phyloP scores from a whole-genome alignment of 2,329 filamentous ascomycete species.

The Paracamarosporium sp. region DNA sequence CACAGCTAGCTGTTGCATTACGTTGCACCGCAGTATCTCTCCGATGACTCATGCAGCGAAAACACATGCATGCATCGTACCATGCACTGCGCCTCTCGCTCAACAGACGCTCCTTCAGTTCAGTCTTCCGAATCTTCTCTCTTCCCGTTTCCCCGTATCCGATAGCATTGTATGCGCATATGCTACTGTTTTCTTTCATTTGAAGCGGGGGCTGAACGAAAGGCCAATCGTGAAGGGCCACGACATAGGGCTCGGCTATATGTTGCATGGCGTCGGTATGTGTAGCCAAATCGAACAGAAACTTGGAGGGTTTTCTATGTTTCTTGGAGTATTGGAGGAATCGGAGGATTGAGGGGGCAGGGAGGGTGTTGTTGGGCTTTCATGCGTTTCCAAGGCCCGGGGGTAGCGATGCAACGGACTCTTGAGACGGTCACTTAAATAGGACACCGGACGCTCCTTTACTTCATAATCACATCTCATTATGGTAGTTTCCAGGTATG shows the following conservation, averaged over 20 bases:
- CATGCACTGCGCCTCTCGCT: conserved; percentile 9
- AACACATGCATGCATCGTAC: conserved; percentile 14
- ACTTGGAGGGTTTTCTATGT: background rate
- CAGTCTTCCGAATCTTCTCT: background rate
- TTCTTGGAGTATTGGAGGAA: background rate
- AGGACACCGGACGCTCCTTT: background rate
- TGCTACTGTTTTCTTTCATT: background rate
- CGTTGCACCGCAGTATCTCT: background rate
- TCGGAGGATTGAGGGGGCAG: background rate
- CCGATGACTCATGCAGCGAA: conserved; percentile 8
- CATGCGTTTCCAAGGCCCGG: background rate
- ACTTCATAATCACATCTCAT: background rate
- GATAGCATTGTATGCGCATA: background rate
- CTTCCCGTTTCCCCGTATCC: background rate
- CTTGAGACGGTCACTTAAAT: background rate
- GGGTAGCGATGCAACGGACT: background rate
- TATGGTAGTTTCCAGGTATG: background rate
- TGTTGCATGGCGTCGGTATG: background rate
- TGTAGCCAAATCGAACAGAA: background rate
- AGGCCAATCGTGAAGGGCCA: conserved; percentile 4
- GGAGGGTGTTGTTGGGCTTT: background rate
- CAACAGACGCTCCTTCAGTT: background rate
- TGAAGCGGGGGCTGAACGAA: background rate
- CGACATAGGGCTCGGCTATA: background rate
- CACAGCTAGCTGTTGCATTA: no score